A percentile compares a stretch with the other conserved stretches of the same genome.
phyloP scores from a whole-genome alignment of 2,329 filamentous ascomycete genomes.

The Fusarium tupiense region DNA sequence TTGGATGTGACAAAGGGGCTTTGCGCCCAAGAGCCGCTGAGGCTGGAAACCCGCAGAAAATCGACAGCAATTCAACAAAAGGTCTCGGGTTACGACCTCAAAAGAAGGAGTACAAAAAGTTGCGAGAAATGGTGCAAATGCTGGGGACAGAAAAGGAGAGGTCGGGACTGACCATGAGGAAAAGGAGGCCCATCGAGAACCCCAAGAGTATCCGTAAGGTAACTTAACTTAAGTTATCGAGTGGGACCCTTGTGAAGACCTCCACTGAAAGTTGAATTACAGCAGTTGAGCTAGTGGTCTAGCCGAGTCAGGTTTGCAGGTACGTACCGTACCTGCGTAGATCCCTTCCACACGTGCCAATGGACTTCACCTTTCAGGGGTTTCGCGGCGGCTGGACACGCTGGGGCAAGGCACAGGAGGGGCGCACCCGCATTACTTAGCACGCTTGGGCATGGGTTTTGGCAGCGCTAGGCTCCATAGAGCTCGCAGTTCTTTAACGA shows the following conservation, averaged over 20 bases:
- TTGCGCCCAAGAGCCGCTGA: slow-evolving; percentile 16
- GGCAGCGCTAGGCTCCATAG: slow-evolving; percentile 20
- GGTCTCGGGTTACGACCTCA: not conserved
- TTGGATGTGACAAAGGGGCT: slow-evolving; percentile 32
- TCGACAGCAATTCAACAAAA: slow-evolving; percentile 9
- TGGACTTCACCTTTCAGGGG: slow-evolving; percentile 6
- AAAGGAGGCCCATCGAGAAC: slow-evolving; percentile 43
- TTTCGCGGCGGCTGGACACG: slow-evolving; percentile 17
- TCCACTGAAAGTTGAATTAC: slow-evolving; percentile 34
- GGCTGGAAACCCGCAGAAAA: slow-evolving; percentile 11
- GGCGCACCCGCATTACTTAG: slow-evolving; percentile 27
- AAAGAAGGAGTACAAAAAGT: not conserved
- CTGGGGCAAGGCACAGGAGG: slow-evolving; percentile 23
- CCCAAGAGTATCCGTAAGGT: not conserved
- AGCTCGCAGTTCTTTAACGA: not conserved
- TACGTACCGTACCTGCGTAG: slow-evolving; percentile 27
- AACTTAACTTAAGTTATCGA: slow-evolving; percentile 14
- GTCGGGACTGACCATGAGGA: slow-evolving; percentile 32
- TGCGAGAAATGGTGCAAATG: slow-evolving; percentile 10
- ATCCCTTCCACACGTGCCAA: slow-evolving; percentile 9
- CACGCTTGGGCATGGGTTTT: slow-evolving; percentile 9
- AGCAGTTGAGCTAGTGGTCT: slow-evolving; percentile 23
- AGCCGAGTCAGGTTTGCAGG: slow-evolving; percentile 11
- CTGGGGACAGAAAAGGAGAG: slow-evolving; percentile 34
- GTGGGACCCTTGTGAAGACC: slow-evolving; percentile 35